Percentiles rank a stretch among this genome's conserved stretches.
Conservation (phyloP, 2,329 filamentous ascomycete genomes). For the Alternaria ethzedia region DNA sequence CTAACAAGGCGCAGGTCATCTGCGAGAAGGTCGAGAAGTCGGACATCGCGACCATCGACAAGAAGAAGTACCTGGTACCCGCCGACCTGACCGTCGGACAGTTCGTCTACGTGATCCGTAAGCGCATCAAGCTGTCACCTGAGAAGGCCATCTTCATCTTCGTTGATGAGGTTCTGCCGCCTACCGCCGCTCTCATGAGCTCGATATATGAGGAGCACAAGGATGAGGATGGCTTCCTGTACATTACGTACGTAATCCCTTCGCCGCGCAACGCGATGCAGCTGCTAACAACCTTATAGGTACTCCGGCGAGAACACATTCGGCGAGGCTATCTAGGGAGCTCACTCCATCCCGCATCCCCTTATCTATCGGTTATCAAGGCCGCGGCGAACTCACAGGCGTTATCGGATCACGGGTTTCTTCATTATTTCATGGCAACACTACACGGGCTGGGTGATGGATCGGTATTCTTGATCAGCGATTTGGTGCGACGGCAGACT, state of each 20-base stretch:
- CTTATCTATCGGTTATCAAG: conserved; percentile 26
- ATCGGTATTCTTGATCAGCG: conserved; percentile 19
- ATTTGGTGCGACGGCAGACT: conserved; percentile 9
- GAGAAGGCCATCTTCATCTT: conserved; percentile 99
- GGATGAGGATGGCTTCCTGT: conserved; percentile 85
- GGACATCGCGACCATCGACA: conserved; percentile 99
- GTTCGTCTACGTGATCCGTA: conserved; percentile 99
- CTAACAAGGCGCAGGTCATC: conserved; percentile 73
- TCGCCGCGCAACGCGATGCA: not conserved
- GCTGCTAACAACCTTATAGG: conserved; percentile 51
- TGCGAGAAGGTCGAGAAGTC: conserved; percentile 99
- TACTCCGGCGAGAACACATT: conserved; percentile 99
- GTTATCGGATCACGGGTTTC: conserved; percentile 38
- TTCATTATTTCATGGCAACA: conserved; percentile 26
- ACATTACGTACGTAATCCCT: conserved; percentile 78
- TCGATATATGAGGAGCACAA: conserved; percentile 99
- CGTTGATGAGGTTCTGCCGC: conserved; percentile 96
- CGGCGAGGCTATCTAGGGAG: conserved; percentile 60
- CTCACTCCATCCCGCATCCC: conserved; percentile 14
- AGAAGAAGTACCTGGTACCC: conserved; percentile 99
- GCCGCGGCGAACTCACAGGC: conserved; percentile 36
- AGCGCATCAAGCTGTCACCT: conserved; percentile 98
- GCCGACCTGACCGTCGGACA: conserved; percentile 98
- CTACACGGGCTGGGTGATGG: conserved; percentile 24
- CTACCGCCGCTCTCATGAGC: conserved; percentile 97